These are phyloP conservation scores for Tephrocybe sp. DNA, from an alignment of 768 basidiomycete genomes.

Conservation along the genomic window DNA sequence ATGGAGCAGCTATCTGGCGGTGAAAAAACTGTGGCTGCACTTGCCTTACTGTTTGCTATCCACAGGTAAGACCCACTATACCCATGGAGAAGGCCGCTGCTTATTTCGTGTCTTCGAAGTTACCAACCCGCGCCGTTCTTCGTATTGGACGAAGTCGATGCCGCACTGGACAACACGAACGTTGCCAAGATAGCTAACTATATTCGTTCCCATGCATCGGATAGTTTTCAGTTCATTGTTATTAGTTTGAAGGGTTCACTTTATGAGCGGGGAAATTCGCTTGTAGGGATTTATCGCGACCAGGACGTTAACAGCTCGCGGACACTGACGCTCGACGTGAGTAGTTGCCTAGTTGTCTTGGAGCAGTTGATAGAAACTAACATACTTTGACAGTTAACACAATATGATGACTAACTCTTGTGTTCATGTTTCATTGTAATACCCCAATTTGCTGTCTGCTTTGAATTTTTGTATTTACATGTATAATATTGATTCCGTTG, in stretches of 20 bases:
- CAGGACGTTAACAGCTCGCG: constrained; percentile 92
- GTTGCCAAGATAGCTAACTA: constrained; percentile 95
- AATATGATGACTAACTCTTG: constrained; percentile 18
- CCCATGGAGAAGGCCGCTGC: neutral
- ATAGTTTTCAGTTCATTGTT: constrained; percentile 91
- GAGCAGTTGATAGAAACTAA: neutral
- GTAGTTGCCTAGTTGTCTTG: constrained; percentile 10
- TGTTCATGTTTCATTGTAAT: neutral
- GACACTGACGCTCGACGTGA: constrained; percentile 88
- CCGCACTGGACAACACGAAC: constrained; percentile 98
- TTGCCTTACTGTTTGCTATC: constrained; percentile 95
- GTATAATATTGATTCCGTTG: too few species aligned
- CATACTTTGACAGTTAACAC: constrained; percentile 13
- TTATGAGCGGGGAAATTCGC: constrained; percentile 85
- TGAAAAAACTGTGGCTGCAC: constrained; percentile 96
- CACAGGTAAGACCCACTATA: constrained; percentile 60
- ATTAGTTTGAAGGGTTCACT: constrained; percentile 95
- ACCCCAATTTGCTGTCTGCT: neutral
- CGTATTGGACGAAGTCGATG: constrained; percentile 98
- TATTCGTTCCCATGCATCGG: constrained; percentile 80
- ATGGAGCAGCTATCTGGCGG: constrained; percentile 99
- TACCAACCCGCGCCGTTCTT: constrained; percentile 98
- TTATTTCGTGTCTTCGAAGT: constrained; percentile 33
- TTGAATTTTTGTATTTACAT: too few species aligned
- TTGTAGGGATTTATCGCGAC: constrained; percentile 93